Conservation (phyloP, 495 filamentous ascomycete species). For the Tuber indicum region DNA sequence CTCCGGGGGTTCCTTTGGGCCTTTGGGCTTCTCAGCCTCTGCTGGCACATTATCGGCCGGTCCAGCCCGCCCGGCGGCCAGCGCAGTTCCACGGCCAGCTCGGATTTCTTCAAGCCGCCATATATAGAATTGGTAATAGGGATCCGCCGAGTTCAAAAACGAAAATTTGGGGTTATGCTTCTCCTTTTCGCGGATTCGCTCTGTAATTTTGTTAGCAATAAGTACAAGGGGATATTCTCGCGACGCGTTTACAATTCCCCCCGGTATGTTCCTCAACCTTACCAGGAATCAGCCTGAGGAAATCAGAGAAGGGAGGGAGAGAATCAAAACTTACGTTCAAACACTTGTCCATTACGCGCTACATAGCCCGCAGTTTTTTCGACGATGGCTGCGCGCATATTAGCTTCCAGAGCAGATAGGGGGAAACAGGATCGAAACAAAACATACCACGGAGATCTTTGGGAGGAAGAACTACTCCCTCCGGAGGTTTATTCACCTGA, state of each 20-base stretch:
- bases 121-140: conserved; percentile 79
- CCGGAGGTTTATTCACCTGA: conserved; percentile 63
- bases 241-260: conserved; percentile 4
- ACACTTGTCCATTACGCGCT: conserved; percentile 69
- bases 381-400: conserved; percentile 55
- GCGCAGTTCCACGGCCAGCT: conserved; percentile 69
- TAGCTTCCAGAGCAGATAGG: conserved; percentile 35
- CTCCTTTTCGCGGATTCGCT: conserved; percentile 76
- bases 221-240: conserved; percentile 9
- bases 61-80: conserved; percentile 64
- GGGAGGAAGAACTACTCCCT: conserved; percentile 77
- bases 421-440: conserved; percentile 9
- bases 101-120: conserved; percentile 84
- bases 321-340: conserved; percentile 57
- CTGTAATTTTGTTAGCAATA: conserved; percentile 36
- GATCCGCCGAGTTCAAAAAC: conserved; percentile 72
- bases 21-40: conserved; percentile 62
- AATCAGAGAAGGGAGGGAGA: conserved; percentile 19
- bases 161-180: conserved; percentile 82
- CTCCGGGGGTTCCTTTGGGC: conserved; percentile 77
- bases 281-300: conserved; percentile 38
- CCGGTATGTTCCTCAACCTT: conserved; percentile 31
- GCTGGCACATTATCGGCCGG: conserved; percentile 54
- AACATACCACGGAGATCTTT: conserved; percentile 64
- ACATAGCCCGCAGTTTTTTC: conserved; percentile 97